A percentile compares a stretch with the other conserved stretches of the same genome.
These are phyloP conservation scores for Strombidium stylifer DNA, from an alignment of 73 alveolate genomes.

Conservation along the genomic window DNA sequence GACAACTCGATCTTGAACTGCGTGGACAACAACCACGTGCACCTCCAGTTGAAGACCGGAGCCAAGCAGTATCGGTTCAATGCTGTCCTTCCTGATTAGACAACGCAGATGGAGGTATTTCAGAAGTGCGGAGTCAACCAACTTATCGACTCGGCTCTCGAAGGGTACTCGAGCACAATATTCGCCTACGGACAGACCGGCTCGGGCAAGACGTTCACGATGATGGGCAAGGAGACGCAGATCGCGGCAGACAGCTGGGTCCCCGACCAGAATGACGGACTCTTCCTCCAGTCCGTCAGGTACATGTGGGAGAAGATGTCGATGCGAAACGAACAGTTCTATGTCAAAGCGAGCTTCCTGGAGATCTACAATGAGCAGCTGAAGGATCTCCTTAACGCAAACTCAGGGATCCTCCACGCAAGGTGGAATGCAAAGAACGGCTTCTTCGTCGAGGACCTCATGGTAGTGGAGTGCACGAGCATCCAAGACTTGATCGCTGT, in stretches of 20 bases:
- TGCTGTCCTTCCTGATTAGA: conserved; percentile 86
- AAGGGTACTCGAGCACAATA: conserved; percentile 95
- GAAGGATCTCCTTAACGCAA: conserved; percentile 89
- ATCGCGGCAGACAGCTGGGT: conserved; percentile 84
- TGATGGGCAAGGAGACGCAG: conserved; percentile 82
- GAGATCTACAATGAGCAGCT: conserved; percentile 94
- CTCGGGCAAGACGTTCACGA: conserved; percentile 95
- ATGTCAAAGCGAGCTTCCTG: conserved; percentile 90
- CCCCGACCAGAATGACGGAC: conserved; percentile 92
- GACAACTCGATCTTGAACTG: conserved; percentile 86
- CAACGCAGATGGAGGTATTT: conserved; percentile 87
- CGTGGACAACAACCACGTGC: conserved; percentile 70
- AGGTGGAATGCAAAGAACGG: conserved; percentile 98
- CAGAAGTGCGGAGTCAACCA: conserved; percentile 80
- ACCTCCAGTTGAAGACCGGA: conserved; percentile 69
- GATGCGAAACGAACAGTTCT: conserved; percentile 79
- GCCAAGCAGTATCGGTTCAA: conserved; percentile 88
- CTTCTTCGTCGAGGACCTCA: conserved; percentile 96
- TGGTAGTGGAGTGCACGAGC: conserved; percentile 97
- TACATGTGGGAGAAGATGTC: conserved; percentile 89
- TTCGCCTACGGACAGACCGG: conserved; percentile 99
- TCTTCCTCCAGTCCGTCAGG: conserved; percentile 88
- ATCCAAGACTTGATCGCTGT: conserved; percentile 94
- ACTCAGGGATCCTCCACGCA: conserved; percentile 81
- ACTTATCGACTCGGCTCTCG: conserved; percentile 90